Base-by-base conservation (phyloP, 139 green algal species). In the Pleodorina starrii region DNA sequence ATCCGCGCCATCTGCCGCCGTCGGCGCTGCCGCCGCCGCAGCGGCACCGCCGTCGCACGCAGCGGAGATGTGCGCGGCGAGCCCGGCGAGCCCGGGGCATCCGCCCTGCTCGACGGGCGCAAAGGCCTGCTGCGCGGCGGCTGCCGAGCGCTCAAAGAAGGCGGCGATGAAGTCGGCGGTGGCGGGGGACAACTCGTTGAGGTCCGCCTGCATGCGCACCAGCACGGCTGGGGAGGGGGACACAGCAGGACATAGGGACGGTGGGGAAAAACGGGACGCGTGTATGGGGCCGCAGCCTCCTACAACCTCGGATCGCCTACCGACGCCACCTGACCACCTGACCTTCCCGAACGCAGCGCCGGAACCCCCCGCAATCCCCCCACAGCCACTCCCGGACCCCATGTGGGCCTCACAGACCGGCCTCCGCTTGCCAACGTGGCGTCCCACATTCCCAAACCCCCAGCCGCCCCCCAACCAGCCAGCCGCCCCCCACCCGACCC, bases 171-270 rank as follows among this genome's bases (percentile, higher is more conserved):
- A 80, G 0, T 85, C 86, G 17, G 95, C 84, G 6, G 95, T 97
- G 32, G 29, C 63, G 16, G 43, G 42, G 21, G 81, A 48, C 54
- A 98, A 93, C 57, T 80, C 40, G 9, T 93, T 94, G 35, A 97
- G 93, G 84, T 98, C 96, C 1, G n/a, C 48, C 12, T 74, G 84
- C 86, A 97, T 93, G 50, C 85, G 79, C 71, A 43, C 21, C 50
- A 95, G 75, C 35, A 91, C 51, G 16, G 57, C 60, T 86, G 84
- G 54, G 32, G 63, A 73, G 63, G 32, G 2, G 63, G 29, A 40
- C 63, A 40, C 63, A 40, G 60, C 10, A 10, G 60, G 60, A 32
- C 17, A 72, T 7, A 72, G 25, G 60, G 60, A 60, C 50, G 17
- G 50, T 25, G 50, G 50, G 50, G 50, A 17, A 60, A 14, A 60